phyloP scores from a whole-genome alignment of 495 filamentous ascomycete species.

The Penicillium waksmanii region DNA sequence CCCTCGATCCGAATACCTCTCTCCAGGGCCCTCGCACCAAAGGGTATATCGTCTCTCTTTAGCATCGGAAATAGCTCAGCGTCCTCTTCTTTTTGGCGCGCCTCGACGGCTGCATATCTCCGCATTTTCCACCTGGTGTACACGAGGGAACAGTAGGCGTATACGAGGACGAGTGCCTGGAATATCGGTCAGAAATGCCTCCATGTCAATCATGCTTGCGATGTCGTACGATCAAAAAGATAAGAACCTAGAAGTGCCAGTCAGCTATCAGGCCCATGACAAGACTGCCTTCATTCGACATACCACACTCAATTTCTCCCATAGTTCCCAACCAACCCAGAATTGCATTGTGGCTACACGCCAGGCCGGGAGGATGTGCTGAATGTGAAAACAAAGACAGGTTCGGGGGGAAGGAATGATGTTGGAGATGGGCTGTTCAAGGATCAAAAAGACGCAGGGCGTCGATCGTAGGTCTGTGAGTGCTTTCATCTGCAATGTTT shows the following conservation, averaged over 20 bases:
- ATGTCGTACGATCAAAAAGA: conserved; percentile 48
- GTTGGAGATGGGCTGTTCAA: not conserved
- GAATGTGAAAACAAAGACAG: not conserved
- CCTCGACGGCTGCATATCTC: conserved; percentile 67
- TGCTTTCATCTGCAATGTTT: not conserved
- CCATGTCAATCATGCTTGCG: not conserved
- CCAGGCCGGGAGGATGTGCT: not conserved
- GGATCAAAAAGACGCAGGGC: not conserved
- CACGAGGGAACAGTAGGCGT: conserved; percentile 48
- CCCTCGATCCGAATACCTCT: conserved; percentile 84
- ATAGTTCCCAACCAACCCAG: conserved; percentile 78
- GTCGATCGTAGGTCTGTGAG: not conserved
- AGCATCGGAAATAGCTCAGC: conserved; percentile 33
- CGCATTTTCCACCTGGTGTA: conserved; percentile 66
- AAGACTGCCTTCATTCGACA: conserved; percentile 33
- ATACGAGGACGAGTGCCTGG: conserved; percentile 51
- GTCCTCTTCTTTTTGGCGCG: conserved; percentile 58
- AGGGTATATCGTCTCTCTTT: conserved; percentile 70
- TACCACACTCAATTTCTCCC: conserved; percentile 93
- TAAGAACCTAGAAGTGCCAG: conserved; percentile 39
- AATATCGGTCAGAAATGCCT: conserved; percentile 34
- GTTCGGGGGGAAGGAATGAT: not conserved
- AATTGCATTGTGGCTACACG: conserved; percentile 52
- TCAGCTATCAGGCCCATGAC: not conserved
- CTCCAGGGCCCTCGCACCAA: conserved; percentile 87